Percentiles rank a stretch among this genome's conserved stretches.
Evolutionary conservation across 78 protist genomes (phyloP).

Genomic region (Bigelowiella natans): DNA sequence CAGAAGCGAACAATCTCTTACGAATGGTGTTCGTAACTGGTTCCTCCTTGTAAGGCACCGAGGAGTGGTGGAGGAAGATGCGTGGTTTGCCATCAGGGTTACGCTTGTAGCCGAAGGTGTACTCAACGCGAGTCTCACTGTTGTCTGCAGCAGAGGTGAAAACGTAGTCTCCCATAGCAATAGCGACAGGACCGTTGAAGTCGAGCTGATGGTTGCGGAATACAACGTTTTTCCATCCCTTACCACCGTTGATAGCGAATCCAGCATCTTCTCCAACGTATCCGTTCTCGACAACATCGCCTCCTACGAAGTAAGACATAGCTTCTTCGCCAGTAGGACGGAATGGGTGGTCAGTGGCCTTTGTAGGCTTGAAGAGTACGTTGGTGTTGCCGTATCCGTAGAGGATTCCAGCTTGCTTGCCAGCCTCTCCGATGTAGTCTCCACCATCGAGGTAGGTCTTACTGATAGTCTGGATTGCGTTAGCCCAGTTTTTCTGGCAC

Average conservation of each 20-base stretch:
- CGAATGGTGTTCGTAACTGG: too few relatives aligned
- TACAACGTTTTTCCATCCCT: too few relatives aligned
- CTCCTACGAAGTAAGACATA: too few relatives aligned
- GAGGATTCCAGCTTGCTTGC: neutral
- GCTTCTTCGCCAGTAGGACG: neutral
- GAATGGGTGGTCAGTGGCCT: neutral
- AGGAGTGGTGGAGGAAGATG: conserved; percentile 13
- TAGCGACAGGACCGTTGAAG: too few relatives aligned
- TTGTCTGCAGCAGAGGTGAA: neutral
- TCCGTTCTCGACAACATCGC: neutral
- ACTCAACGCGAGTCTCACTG: neutral
- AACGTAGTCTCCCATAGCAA: neutral
- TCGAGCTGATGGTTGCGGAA: too few relatives aligned
- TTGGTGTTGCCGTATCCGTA: conserved; percentile 5
- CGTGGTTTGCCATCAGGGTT: neutral
- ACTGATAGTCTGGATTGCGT: neutral
- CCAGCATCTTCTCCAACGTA: neutral
- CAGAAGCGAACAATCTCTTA: too few relatives aligned
- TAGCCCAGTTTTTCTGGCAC: neutral
- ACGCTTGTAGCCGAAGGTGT: conserved; percentile 9
- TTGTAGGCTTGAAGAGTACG: conserved; percentile 11
- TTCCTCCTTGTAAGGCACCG: neutral
- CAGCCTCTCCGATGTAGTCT: neutral
- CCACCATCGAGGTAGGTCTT: neutral
- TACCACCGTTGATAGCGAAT: too few relatives aligned